These are phyloP conservation scores for Coemansia sp. DNA, from an alignment of 192 early-diverging fungal species.

Conservation along the genomic window DNA sequence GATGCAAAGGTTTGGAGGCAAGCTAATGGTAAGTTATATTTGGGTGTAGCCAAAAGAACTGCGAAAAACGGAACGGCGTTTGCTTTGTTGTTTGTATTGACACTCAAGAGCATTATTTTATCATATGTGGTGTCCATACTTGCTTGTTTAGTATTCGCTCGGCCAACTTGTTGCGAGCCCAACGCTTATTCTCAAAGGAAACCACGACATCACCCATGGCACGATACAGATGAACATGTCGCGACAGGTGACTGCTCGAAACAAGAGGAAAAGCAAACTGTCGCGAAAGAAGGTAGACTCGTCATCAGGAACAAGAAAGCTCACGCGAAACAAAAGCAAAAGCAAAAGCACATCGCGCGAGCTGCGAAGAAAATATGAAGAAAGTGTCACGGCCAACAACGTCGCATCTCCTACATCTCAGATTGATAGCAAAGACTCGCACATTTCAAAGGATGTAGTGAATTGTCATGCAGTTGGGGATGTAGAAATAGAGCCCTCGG, in stretches of 20 bases:
- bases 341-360: neutral
- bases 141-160: constrained; percentile 41
- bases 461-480: neutral
- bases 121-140: neutral
- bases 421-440: neutral
- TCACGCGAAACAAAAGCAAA: neutral
- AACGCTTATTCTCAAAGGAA: constrained; percentile 41
- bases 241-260: constrained; percentile 11
- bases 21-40: constrained; percentile 39
- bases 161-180: constrained; percentile 49
- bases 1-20: constrained; percentile 37
- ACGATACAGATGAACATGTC: constrained; percentile 46
- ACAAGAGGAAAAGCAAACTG: neutral
- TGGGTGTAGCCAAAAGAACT: neutral
- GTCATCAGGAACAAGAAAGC: neutral
- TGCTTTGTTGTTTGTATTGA: no score
- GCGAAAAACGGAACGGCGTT: no score
- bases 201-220: constrained; percentile 48
- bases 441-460: neutral
- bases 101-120: no score
- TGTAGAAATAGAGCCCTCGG: constrained; percentile 28
- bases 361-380: neutral
- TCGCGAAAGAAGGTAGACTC: constrained; percentile 3
- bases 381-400: neutral
- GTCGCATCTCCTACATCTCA: neutral